These are phyloP conservation scores for Plasmodium vivax DNA, from an alignment of 169 alveolate species.

Conservation along the genomic window DNA sequence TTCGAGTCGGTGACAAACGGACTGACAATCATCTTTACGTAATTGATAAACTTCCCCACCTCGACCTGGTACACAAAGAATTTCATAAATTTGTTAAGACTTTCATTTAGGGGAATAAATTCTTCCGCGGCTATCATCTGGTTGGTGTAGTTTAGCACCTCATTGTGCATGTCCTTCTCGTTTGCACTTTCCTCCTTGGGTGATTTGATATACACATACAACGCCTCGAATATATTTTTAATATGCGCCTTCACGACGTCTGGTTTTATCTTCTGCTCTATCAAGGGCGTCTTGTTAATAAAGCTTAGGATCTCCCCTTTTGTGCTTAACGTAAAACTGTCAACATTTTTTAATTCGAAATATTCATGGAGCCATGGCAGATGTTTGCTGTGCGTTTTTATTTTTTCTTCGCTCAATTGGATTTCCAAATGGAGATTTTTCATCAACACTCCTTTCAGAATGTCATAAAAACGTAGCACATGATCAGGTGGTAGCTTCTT, in stretches of 20 bases:
- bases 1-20: conserved; percentile 23
- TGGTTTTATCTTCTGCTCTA: conserved; percentile 41
- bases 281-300: conserved; percentile 22
- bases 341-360: conserved; percentile 49
- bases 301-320: conserved; percentile 4
- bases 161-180: background rate
- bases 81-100: conserved; percentile 40
- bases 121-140: conserved; percentile 12
- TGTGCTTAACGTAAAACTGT: conserved; percentile 47
- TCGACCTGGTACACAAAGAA: conserved; percentile 64
- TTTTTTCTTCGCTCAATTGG: conserved; percentile 7
- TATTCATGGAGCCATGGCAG: conserved; percentile 63
- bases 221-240: conserved; percentile 27
- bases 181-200: background rate
- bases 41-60: conserved; percentile 28
- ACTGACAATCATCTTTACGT: conserved; percentile 21
- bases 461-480: conserved; percentile 20
- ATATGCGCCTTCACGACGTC: background rate
- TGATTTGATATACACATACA: conserved; percentile 28
- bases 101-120: background rate
- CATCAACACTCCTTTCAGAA: conserved; percentile 5
- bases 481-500: conserved; percentile 1
- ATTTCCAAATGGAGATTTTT: conserved; percentile 8
- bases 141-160: background rate
- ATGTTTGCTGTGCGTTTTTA: conserved; percentile 50